Evolutionary conservation across 2,329 filamentous ascomycete genomes (phyloP).

Genomic region (Peltaster fructicola): DNA sequence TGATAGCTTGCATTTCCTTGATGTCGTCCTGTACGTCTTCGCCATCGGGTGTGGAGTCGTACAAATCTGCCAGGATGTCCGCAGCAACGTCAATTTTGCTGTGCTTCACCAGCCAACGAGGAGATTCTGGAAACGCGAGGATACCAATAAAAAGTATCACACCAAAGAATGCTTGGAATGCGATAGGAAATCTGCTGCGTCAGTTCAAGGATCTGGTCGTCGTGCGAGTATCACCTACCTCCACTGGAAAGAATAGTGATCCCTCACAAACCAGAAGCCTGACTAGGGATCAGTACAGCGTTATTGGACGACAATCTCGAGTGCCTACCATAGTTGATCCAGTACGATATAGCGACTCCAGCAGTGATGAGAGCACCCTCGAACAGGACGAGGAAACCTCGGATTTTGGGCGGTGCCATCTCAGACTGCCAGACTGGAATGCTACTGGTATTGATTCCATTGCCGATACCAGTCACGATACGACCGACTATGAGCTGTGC

Average conservation of each 20-base stretch:
- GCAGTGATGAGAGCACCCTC: constrained; percentile 32
- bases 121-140: constrained; percentile 5
- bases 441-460: constrained; percentile 31
- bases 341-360: constrained; percentile 30
- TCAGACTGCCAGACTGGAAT: constrained; percentile 34
- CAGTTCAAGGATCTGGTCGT: not conserved
- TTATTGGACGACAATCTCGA: too few species aligned
- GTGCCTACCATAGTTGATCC: constrained; percentile 33
- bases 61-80: constrained; percentile 1
- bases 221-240: not conserved
- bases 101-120: constrained; percentile 5
- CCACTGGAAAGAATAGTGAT: constrained; percentile 1
- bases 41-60: not conserved
- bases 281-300: too few species aligned
- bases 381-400: constrained; percentile 33
- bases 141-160: constrained; percentile 11
- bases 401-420: constrained; percentile 30
- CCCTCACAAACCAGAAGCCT: constrained; percentile 1
- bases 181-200: too few species aligned
- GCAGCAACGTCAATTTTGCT: constrained; percentile 1
- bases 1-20: constrained; percentile 5
- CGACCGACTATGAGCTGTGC: constrained; percentile 29
- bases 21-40: constrained; percentile 2
- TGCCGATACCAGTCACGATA: constrained; percentile 32
- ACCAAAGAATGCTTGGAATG: too few species aligned